These are phyloP conservation scores for Phaeomoniella chlamydospora DNA, from an alignment of 2,329 filamentous ascomycete species.

Conservation along the genomic window DNA sequence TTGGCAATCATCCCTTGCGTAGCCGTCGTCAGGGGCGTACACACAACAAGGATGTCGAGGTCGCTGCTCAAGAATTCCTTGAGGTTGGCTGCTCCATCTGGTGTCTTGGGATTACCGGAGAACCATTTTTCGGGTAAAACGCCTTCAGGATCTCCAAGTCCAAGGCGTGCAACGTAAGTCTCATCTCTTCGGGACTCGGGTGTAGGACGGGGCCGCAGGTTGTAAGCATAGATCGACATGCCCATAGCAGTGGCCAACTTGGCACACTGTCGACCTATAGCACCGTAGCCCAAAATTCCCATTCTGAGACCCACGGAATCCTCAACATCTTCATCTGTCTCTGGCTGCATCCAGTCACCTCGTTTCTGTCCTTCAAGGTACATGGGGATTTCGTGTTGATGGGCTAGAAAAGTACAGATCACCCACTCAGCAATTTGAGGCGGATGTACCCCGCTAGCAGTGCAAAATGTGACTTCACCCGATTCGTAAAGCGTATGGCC, in stretches of 20 bases:
- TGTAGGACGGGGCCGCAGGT: slow-evolving; percentile 2
- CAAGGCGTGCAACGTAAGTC: slow-evolving; percentile 3
- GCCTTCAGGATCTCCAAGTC: slow-evolving; percentile 33
- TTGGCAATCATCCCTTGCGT: slow-evolving; percentile 25
- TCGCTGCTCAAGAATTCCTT: slow-evolving; percentile 36
- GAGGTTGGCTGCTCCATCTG: slow-evolving; percentile 17
- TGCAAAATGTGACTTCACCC: slow-evolving; percentile 22
- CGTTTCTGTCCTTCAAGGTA: slow-evolving; percentile 17
- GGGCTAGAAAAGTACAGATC: slow-evolving; percentile 43
- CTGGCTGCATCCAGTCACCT: slow-evolving; percentile 13
- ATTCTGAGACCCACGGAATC: slow-evolving; percentile 9
- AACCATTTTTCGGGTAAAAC: slow-evolving; percentile 37
- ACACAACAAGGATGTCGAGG: slow-evolving; percentile 39
- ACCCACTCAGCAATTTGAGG: slow-evolving; percentile 56
- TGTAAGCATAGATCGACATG: slow-evolving; percentile 6
- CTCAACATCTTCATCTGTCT: slow-evolving; percentile 9
- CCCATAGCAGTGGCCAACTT: slow-evolving; percentile 14
- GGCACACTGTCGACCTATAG: slow-evolving; percentile 39
- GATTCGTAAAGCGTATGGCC: slow-evolving; percentile 19
- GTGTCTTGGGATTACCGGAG: slow-evolving; percentile 24
- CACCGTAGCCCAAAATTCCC: slow-evolving; percentile 36
- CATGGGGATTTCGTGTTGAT: slow-evolving; percentile 23
- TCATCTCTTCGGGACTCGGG: slow-evolving; percentile 2
- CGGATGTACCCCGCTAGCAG: slow-evolving; percentile 28
- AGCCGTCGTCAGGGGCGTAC: slow-evolving; percentile 34